Conservation (phyloP, 2,329 filamentous ascomycete species). For the Exutisphaerella laricina region DNA sequence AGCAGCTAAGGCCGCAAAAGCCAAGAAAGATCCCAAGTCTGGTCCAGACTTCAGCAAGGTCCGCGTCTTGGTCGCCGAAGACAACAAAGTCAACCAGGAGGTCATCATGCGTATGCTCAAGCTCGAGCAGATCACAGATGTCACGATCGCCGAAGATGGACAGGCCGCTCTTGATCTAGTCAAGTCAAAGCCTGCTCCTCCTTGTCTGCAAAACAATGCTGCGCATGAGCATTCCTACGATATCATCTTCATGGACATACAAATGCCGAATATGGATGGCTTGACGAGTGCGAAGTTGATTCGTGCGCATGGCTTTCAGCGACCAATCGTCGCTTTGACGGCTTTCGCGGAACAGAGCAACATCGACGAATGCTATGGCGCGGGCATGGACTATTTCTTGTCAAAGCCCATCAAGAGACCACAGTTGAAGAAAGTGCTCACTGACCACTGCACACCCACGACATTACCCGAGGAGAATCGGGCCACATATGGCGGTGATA, state of each 20-base stretch:
- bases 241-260: constrained; percentile 89
- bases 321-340: constrained; percentile 84
- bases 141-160: constrained; percentile 62
- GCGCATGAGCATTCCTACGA: constrained; percentile 62
- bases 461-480: constrained; percentile 5
- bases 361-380: constrained; percentile 59
- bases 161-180: constrained; percentile 82
- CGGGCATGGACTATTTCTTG: constrained; percentile 88
- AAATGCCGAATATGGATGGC: constrained; percentile 91
- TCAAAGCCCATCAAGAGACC: constrained; percentile 70
- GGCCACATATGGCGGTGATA: not conserved
- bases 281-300: constrained; percentile 81
- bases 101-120: constrained; percentile 61
- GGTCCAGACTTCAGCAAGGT: constrained; percentile 51
- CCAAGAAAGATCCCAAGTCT: constrained; percentile 52
- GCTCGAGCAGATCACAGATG: constrained; percentile 72
- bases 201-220: constrained; percentile 1
- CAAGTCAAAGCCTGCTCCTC: constrained; percentile 40
- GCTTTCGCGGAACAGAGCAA: constrained; percentile 90
- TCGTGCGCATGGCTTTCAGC: constrained; percentile 75
- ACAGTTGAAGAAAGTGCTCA: constrained; percentile 77
- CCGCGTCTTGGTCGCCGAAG: constrained; percentile 80
- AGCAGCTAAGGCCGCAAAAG: constrained; percentile 47
- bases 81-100: constrained; percentile 61
- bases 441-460: constrained; percentile 66